Conservation (phyloP, 2,329 filamentous ascomycete species). For the Verticillium albo-atrum region DNA sequence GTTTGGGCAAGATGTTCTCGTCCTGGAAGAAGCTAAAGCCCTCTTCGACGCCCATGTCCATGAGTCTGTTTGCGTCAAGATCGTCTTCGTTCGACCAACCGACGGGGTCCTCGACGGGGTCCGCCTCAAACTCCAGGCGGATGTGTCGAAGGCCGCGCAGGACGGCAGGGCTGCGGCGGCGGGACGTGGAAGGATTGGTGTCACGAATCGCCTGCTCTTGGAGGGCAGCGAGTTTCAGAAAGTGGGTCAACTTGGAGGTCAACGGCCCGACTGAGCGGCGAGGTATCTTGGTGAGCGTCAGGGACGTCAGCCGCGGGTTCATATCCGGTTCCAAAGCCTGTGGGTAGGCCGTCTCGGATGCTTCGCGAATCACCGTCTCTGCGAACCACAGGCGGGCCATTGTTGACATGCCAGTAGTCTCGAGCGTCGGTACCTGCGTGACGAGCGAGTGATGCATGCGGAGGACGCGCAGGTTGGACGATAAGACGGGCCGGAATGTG, state of each 20-base stretch:
- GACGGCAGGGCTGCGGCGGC: constrained; percentile 33
- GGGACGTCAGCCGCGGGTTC: constrained; percentile 48
- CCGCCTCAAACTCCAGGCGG: constrained; percentile 48
- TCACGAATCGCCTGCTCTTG: constrained; percentile 45
- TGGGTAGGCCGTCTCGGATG: constrained; percentile 41
- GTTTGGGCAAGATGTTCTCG: constrained; percentile 9
- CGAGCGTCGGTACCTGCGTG: constrained; percentile 46
- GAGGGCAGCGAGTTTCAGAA: constrained; percentile 39
- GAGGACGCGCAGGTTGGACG: constrained; percentile 47
- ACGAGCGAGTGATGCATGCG: constrained; percentile 57
- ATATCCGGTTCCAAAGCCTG: constrained; percentile 47
- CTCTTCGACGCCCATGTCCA: constrained; percentile 29
- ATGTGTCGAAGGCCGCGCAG: constrained; percentile 50
- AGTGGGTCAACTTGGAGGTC: constrained; percentile 39
- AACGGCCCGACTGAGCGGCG: constrained; percentile 47
- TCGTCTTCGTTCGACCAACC: constrained; percentile 24
- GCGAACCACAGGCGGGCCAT: constrained; percentile 34
- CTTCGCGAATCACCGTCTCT: constrained; percentile 37
- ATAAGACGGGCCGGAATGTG: constrained; percentile 47
- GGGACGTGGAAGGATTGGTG: constrained; percentile 10
- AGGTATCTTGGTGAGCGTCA: constrained; percentile 52
- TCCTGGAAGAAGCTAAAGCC: constrained; percentile 42
- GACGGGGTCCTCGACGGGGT: constrained; percentile 29
- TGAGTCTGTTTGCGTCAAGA: constrained; percentile 36
- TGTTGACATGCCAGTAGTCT: constrained; percentile 29